These are phyloP conservation scores for Xylaria polymorpha DNA, from an alignment of 2,329 filamentous ascomycete species.

Conservation along the genomic window DNA sequence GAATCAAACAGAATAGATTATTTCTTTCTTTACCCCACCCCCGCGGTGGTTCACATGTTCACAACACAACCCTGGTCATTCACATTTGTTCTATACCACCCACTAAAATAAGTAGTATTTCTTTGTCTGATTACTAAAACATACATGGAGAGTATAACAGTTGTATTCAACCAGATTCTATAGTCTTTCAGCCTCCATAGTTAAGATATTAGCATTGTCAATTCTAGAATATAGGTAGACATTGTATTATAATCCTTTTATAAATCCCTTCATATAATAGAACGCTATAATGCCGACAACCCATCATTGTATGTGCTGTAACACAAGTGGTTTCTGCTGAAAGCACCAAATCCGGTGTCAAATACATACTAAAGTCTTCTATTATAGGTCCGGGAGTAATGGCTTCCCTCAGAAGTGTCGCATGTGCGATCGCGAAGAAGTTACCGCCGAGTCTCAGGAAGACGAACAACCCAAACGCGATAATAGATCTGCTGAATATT, in stretches of 20 bases:
- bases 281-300: background rate
- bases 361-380: slow-evolving; percentile 22
- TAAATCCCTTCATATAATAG: background rate
- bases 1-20: too few species aligned
- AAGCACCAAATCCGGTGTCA: slow-evolving; percentile 5
- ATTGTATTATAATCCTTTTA: background rate
- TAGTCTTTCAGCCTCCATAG: too few species aligned
- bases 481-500: background rate
- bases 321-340: background rate
- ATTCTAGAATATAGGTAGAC: too few species aligned
- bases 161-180: too few species aligned
- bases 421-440: slow-evolving; percentile 1
- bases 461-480: background rate
- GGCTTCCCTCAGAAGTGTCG: slow-evolving; percentile 12
- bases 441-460: background rate
- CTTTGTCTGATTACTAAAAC: too few species aligned
- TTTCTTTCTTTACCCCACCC: too few species aligned
- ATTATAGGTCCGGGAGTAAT: slow-evolving; percentile 2
- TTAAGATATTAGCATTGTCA: too few species aligned
- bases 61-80: too few species aligned
- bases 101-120: too few species aligned
- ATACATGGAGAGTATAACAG: too few species aligned
- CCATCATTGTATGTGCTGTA: slow-evolving; percentile 20
- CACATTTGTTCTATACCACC: too few species aligned
- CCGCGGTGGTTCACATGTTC: too few species aligned